Evolutionary conservation across 768 basidiomycete genomes (phyloP), one percentile per base, ranked within the genome.

Genomic region (Solioccasus polychromus): DNA sequence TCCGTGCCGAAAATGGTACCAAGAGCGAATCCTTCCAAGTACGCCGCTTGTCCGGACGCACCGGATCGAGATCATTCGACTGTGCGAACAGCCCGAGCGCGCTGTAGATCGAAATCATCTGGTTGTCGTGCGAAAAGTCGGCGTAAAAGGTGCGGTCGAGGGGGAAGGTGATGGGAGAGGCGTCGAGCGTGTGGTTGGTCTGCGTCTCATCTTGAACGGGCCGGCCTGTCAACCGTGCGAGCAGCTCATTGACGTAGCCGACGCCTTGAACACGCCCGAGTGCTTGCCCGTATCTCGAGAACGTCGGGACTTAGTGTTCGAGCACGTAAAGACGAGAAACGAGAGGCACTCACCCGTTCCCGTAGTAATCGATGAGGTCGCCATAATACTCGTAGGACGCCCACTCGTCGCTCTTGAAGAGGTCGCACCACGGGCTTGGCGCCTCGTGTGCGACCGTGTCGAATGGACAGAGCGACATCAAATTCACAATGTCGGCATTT

Each of bases 71-170:
- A n/a, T n/a, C n/a, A n/a, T n/a, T n/a, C n/a, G n/a, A n/a, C n/a
- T n/a, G n/a, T n/a, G n/a, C n/a, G 61, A 76, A 80, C 39, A 78
- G 72, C 32, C 77, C 90, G 68, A 79, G 45, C 59, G 88, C 68
- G 64, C 74, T 59, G 52, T 82, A 85, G 39, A 92, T 84, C 26
- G 88, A 82, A 31, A 88, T 70, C 79, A 94, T 88, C 58, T 85
- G 72, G 62, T 92, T 89, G 60, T 92, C 90, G 60, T 93, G 90
- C 8, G 86, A 80, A 63, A 93, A 92, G 66, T 93, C 90, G 18
- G 78, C 81, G 55, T 87, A 89, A 35, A 89, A 57, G 5, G 71
- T 69, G 48, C 78, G 76, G 47, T 80, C 56, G 11, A 88, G 73
- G 0, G 90, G 89, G 69, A 93, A 93, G 0, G 86, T 89, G 12